Base-by-base conservation (phyloP, 176 grass and related monocot species). In the Saccharum officinarum region DNA sequence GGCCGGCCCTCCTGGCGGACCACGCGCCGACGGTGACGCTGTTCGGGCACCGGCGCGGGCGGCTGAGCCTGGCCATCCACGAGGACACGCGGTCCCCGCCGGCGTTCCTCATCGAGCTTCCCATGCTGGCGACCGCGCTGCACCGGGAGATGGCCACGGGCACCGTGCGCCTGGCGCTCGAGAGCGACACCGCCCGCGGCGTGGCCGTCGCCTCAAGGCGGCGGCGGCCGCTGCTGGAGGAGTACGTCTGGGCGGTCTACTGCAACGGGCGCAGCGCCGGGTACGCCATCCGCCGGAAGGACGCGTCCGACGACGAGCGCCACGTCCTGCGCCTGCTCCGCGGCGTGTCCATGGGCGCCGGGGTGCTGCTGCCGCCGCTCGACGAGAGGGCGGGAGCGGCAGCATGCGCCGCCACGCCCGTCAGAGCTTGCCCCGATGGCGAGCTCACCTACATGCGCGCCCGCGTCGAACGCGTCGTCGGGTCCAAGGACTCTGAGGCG, bases 401-500 rank as follows among this genome's bases (percentile, higher is more conserved):
- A 6, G 47, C 26, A 26, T 14, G 28, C 28, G 8, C 22, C 28
- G 8, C 22, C 55, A 59, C 49, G 69, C 46, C 69, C 73, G 47
- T 79, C 34, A 36, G 34, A 44, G 31, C 87, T 13, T 76, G 87
- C 3, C 63, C 82, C 10, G 95, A 95, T 20, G 92, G 95, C 13
- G 95, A 98, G 80, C 77, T 98, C 47, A 98, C 95, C 7, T 98
- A 98, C 88, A 91, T 98, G 91, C 86, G 95, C 26, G 95, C 91
- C 16, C 88, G 95, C 61, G 94, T 98, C 41, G 95, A 98, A 44
- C 86, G 92, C 82, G 95, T 98, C 28, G 88, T 95, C 40, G 95
- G 95, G 2, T 98, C 95, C 0, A 95, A 93, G 75, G 95, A 98
- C 54, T 98, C 95, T 0, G 92, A 98, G 89, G 91, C 95, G 3